phyloP scores from a whole-genome alignment of 805 yeast species.

The Saccharomycopsis sp. region DNA sequence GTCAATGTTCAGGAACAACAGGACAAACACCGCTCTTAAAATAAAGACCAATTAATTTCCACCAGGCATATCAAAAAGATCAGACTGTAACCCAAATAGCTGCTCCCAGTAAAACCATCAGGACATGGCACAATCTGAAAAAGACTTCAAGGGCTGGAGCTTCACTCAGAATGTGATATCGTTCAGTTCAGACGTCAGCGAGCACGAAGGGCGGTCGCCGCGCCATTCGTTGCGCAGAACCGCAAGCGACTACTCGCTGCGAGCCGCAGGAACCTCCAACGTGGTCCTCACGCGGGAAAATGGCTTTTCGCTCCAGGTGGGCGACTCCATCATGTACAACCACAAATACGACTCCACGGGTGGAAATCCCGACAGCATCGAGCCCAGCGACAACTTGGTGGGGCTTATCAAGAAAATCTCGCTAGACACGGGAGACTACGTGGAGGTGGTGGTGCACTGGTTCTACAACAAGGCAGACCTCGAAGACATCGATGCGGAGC shows the following conservation, averaged over 20 bases:
- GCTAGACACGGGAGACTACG: conserved; percentile 8
- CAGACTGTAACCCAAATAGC: too few relatives aligned
- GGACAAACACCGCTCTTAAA: too few relatives aligned
- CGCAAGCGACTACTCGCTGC: neutral
- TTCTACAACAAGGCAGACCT: conserved; percentile 3
- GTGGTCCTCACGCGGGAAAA: conserved; percentile 10
- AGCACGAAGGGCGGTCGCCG: neutral
- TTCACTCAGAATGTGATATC: conserved; percentile 6
- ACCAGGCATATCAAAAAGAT: too few relatives aligned
- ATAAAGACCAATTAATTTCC: too few relatives aligned
- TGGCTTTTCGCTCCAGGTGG: conserved; percentile 7
- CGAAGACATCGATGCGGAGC: neutral
- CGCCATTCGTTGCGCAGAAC: neutral
- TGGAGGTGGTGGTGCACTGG: conserved; percentile 9
- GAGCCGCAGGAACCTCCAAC: neutral
- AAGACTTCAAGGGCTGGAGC: conserved; percentile 14
- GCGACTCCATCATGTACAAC: conserved; percentile 14
- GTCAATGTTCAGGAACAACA: too few relatives aligned
- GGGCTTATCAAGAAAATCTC: conserved; percentile 12
- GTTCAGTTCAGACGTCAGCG: conserved; percentile 4
- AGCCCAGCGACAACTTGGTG: neutral
- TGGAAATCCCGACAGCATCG: neutral
- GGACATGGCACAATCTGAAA: conserved; percentile 9
- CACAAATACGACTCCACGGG: neutral
- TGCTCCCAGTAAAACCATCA: neutral